Evolutionary conservation across 2,329 filamentous ascomycete species (phyloP), one percentile per base, ranked within the genome.

Genomic region (Fusarium xylarioides): DNA sequence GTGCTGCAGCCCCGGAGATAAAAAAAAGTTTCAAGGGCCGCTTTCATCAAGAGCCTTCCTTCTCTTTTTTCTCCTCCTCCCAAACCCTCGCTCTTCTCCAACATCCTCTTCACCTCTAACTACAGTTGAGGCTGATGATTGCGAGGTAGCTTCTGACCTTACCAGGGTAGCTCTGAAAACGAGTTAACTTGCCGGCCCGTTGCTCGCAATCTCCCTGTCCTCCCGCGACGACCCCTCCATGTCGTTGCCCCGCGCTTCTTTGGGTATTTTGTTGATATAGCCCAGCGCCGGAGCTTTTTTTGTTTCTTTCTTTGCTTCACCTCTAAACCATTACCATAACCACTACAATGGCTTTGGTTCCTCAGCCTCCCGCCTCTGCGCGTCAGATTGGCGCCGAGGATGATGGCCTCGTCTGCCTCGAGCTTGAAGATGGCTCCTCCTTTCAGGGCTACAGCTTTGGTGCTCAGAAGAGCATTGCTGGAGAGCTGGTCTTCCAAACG

Each of bases 401-500:
- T 73, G 89, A 91, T 79, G 87, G 88, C 65, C 87, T 93, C 79
- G 89, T 97, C 85, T 93, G 92, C 82, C 92, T 99, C 76, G 95
- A 99, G 87, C 91, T 99, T 76, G 89, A 96, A 83, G 95, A 98
- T 87, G 95, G 95, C 83, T 91, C 92, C 66, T 90, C 94, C 80
- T 97, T 95, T 87, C 93, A 97, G 82, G 96, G 96, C 77, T 95
- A 94, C 87, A 97, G 95, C 89, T 99, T 99, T 82, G 96, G 96
- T 84, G 95, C 95, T 73, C 89, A 94, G 80, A 97, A 95, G 89
- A 97, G 94, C 86, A 91, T 97, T 80, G 93, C 95, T 75, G 96
- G 96, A 83, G 96, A 99, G 88, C 88, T 99, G 82, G 96, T 99
- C 85, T 99, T 99, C 87, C 95, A 98, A 89, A 99, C 96, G 66